phyloP scores from a whole-genome alignment of 2,329 filamentous ascomycete species.

The Colletotrichum trifolii region DNA sequence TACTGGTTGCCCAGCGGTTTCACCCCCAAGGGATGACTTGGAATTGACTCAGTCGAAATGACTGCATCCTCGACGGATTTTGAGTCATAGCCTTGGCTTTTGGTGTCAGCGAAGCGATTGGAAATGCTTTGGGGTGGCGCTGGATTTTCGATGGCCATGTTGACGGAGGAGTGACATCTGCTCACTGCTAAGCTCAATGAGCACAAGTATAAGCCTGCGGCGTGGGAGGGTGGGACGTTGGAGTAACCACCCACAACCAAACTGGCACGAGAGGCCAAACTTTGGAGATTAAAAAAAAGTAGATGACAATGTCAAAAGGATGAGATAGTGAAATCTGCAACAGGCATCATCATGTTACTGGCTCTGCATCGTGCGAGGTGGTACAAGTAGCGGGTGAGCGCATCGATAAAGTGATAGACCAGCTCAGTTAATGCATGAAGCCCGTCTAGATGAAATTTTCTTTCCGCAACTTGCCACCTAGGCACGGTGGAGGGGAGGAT shows the following conservation, averaged over 20 bases:
- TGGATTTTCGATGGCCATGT: conserved; percentile 27
- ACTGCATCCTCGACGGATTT: conserved; percentile 16
- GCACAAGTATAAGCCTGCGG: conserved; percentile 9
- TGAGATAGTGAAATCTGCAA: conserved; percentile 9
- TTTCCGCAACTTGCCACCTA: conserved; percentile 24
- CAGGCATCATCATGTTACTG: conserved; percentile 26
- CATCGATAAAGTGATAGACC: conserved; percentile 24
- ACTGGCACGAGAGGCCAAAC: not conserved
- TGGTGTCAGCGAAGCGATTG: conserved; percentile 21
- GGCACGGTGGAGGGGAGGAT: not conserved
- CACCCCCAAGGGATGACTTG: conserved; percentile 83
- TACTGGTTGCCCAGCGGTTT: conserved; percentile 89
- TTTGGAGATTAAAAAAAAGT: not conserved
- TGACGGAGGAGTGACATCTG: conserved; percentile 28
- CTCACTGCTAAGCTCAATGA: conserved; percentile 15
- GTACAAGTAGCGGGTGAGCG: conserved; percentile 29
- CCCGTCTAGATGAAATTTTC: conserved; percentile 31
- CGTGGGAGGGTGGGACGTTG: conserved; percentile 9
- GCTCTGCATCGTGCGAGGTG: conserved; percentile 20
- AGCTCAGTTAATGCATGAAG: conserved; percentile 36
- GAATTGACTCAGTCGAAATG: conserved; percentile 62
- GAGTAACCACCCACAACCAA: conserved; percentile 15
- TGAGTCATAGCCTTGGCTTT: conserved; percentile 33
- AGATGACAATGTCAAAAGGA: conserved; percentile 15
- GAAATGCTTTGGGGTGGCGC: conserved; percentile 11